Base-by-base conservation (phyloP, 768 basidiomycete species). In the Asterophora lycoperdoides region DNA sequence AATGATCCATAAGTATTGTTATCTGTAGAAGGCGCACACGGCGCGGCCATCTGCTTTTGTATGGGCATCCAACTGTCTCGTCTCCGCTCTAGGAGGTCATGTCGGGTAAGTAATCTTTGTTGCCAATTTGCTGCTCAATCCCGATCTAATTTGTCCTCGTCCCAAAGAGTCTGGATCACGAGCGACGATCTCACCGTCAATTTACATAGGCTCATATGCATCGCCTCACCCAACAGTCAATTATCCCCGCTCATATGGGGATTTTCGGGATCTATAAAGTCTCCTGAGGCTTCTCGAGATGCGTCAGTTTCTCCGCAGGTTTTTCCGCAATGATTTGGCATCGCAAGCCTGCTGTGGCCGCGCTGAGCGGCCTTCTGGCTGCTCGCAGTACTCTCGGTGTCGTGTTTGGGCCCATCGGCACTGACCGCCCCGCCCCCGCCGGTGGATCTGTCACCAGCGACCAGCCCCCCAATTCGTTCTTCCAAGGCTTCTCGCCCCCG, bases 221-320 rank as follows among this genome's bases (percentile, higher is more conserved):
- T 30, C 34, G 32, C 33, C 46, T 56, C 38, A 29, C 33, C 35
- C 33, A 41, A 50, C 35, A 28, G 15, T 49, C 32, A 28, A 23
- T 45, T 46, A 35, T 40, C n/a, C n/a, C 38, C 19, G 8, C 15
- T 35, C 19, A 28, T 15, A 23, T 44, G 26, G n/a, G 26, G 7
- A 17, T 46, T 36, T 32, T 9, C 15, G 19, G 13, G 39, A 15
- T 35, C 35, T 58, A 58, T 58, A 59, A 59, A 53, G 43, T n/a
- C 43, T 20, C n/a, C 17, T 13, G 5, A 43, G 8, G n/a, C 33
- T 46, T 45, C n/a, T 34, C 34, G 18, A 7, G 29, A 26, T 10
- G 41, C 28, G 10, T n/a, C 18, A 42, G 6, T 35, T 41, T 14
- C 34, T 33, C 36, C 46, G 46, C 48, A 34, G 56, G n/a, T n/a